Base-by-base conservation (phyloP, 306 rosid genomes). In the Prunus mongolica region DNA sequence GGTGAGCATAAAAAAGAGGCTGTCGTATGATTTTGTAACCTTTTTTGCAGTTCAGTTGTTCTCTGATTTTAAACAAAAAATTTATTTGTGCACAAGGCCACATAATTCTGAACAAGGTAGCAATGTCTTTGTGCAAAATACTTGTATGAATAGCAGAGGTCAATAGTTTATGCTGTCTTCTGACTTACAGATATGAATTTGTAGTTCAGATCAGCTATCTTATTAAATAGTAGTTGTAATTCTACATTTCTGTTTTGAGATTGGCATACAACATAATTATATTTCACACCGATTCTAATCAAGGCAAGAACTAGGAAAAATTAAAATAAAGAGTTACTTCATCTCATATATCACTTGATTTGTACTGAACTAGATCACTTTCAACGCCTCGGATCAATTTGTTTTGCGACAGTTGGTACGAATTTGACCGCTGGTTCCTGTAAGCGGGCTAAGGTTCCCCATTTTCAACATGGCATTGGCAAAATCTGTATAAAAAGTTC, bases 381-480 rank as follows among this genome's bases (percentile, higher is more conserved):
- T 45, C 27, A 3, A 15, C 16, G 45, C 57, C 34, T 13, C 4
- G 20, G 25, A 45, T 82, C 62, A 87, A 76, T 91, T 91, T 41
- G 80, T 61, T 55, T 78, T 72, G 85, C 61, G 75, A 77, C 97
- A 91, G 11, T 86, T 54, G 4, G 84, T 80, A 50, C 93, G 88
- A 76, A 91, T 87, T 70, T 91, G 85, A 13, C 97, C 97, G 22
- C 30, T 80, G 15, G 41, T 74, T 18, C 91, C 93, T 0, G 92
- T 91, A 47, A 91, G 90, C 34, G 84, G 88, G 71, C 86, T 86
- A 0, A 91, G 87, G 62, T 63, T 87, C 54, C 92, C 87, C 91
- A 89, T 87, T 81, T 91, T 91, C 19, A 83, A 75, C 93, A 91
- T 89, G 22, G 97, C 93, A 51, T 24, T 79, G 0, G 89, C 88